A percentile compares a stretch with the other conserved stretches of the same genome.
Conservation (phyloP, 345 rosid species). For the Dipteronia dyeriana region DNA sequence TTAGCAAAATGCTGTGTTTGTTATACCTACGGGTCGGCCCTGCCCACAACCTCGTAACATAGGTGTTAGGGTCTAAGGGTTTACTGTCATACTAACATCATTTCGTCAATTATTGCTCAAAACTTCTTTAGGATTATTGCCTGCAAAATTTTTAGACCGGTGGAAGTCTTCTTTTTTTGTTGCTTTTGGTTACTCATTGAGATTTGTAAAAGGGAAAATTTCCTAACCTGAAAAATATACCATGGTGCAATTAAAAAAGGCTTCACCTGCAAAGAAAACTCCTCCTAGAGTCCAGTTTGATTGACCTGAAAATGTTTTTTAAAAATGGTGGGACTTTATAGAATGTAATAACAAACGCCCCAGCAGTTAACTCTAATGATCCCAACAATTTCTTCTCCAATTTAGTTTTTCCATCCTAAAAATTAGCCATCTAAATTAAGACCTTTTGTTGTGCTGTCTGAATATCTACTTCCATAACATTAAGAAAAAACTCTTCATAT, state of each 20-base stretch:
- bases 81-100: too few species aligned
- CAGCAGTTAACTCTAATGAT: constrained; percentile 50
- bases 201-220: neutral
- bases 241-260: constrained; percentile 44
- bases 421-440: too few species aligned
- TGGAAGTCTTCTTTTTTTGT: neutral
- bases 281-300: constrained; percentile 63
- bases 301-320: constrained; percentile 9
- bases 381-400: constrained; percentile 54
- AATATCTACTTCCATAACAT: too few species aligned
- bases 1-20: too few species aligned
- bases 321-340: constrained; percentile 54
- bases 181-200: too few species aligned
- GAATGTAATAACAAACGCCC: constrained; percentile 64
- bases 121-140: constrained; percentile 27
- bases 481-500: too few species aligned
- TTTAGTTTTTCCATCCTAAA: constrained; percentile 60
- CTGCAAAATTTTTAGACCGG: constrained; percentile 22
- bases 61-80: too few species aligned
- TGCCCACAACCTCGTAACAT: too few species aligned
- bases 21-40: too few species aligned
- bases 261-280: constrained; percentile 52
- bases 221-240: constrained; percentile 53
- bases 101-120: too few species aligned
- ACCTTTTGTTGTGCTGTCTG: too few species aligned